Base-by-base conservation (phyloP, 176 grass and related monocot species). In the Phoenix roebelenii region DNA sequence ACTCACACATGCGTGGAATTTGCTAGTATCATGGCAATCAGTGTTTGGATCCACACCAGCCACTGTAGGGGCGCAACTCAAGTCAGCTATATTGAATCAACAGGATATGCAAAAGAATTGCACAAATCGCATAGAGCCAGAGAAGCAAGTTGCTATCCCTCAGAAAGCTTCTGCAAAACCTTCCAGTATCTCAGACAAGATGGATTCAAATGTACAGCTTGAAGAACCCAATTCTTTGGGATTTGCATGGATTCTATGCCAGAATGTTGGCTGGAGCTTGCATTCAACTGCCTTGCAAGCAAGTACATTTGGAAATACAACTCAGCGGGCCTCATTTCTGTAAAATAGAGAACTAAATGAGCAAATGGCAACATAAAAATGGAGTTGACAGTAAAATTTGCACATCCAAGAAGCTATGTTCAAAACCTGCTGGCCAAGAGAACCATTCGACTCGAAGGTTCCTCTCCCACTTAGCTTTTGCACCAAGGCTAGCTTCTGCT, bases 231-330 rank as follows among this genome's bases (percentile, higher is more conserved):
- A 16, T 55, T 67, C 76, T 80, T 84, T 3, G 87, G 76, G 55
- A 77, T 84, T 69, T 85, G 80, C 44, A 55, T 55, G 7, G 64
- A 72, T 70, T 76, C 78, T 55, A 77, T 23, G 51, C 57, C 32
- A 48, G 74, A 56, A 7, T 81, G 68, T 75, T 81, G 78, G 30
- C 71, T 66, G 49, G 59, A 55, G n/a, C n/a, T 49, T 15, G 69
- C 58, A 39, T 35, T 19, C 3, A 67, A 76, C 51, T 82, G 80
- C 39, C 63, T 88, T 16, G 83, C 87, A 64, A 97, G 59, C 50
- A 97, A 72, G 51, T 97, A 87, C 87, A 91, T 97, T 79, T 97
- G 92, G 58, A 97, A 91, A 56, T 97, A 97, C 22, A 88, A 60
- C 66, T 91, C 83, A 0, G 92, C 87, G 15, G 92, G 84, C 58